phyloP scores from a whole-genome alignment of 805 yeast species.

The Maudiozyma bulderi region DNA sequence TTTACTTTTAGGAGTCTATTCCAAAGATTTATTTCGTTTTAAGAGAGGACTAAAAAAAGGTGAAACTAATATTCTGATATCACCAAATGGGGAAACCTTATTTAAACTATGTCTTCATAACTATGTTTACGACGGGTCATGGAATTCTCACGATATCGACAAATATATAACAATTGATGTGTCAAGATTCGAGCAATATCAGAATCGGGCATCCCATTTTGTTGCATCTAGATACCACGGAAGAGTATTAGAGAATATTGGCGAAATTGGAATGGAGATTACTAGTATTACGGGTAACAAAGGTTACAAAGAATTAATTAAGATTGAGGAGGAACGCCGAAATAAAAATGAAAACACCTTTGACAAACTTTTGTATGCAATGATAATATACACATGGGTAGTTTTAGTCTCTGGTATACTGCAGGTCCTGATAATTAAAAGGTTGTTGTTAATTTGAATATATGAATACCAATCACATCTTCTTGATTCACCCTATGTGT shows the following conservation, averaged over 20 bases:
- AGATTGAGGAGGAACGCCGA: constrained; percentile 1
- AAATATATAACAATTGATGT: constrained; percentile 15
- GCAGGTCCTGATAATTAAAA: constrained; percentile 1
- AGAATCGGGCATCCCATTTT: not conserved
- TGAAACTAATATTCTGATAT: constrained; percentile 10
- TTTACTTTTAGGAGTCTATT: constrained; percentile 5
- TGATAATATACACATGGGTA: constrained; percentile 3
- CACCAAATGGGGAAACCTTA: constrained; percentile 1
- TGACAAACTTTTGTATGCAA: constrained; percentile 7
- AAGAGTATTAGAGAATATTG: too few species aligned
- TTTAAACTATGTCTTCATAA: constrained; percentile 27
- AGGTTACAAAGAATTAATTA: not conserved
- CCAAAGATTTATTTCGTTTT: constrained; percentile 13
- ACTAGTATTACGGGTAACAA: not conserved
- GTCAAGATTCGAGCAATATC: constrained; percentile 2
- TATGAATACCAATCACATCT: too few species aligned
- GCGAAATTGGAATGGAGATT: too few species aligned
- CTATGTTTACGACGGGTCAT: constrained; percentile 27
- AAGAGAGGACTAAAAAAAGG: constrained; percentile 11
- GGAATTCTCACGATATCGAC: constrained; percentile 24
- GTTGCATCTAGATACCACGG: not conserved
- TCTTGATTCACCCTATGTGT: too few species aligned
- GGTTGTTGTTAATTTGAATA: not conserved
- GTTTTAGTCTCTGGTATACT: constrained; percentile 2
- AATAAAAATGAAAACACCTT: constrained; percentile 8